phyloP scores from a whole-genome alignment of 257 asterid genomes.

The Przewalskia tangutica region DNA sequence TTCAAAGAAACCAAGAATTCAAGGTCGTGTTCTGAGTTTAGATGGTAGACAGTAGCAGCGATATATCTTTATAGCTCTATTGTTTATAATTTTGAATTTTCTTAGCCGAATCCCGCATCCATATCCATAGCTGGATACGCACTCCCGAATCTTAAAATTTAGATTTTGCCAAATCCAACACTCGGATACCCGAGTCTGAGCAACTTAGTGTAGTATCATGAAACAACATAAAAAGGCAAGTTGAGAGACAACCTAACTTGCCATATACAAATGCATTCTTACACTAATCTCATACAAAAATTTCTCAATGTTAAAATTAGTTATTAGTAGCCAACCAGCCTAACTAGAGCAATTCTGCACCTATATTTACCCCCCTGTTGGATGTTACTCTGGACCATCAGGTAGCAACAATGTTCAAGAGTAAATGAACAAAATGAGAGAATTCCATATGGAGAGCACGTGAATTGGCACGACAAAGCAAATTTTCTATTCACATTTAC shows the following conservation, averaged over 20 bases:
- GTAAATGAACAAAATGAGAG: not conserved
- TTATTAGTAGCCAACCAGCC: not conserved
- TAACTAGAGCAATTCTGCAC: not conserved
- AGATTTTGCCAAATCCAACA: too few species aligned
- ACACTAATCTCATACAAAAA: not conserved
- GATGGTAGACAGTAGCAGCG: too few species aligned
- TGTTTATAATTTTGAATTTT: too few species aligned
- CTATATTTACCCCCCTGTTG: not conserved
- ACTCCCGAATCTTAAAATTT: too few species aligned
- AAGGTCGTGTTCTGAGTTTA: too few species aligned
- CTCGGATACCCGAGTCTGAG: too few species aligned
- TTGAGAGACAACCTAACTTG: not conserved
- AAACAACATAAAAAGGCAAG: not conserved
- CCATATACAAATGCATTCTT: not conserved
- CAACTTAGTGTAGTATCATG: too few species aligned
- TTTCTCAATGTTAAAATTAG: not conserved
- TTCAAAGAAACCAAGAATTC: too few species aligned
- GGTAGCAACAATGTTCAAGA: not conserved
- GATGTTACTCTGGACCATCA: not conserved
- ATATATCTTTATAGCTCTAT: too few species aligned
- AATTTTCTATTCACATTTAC: not conserved
- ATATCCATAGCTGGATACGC: too few species aligned
- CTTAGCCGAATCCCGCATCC: too few species aligned
- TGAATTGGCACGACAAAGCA: not conserved
- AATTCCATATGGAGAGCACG: not conserved